Percentiles rank a stretch among this genome's conserved stretches.
Evolutionary conservation across 805 yeast genomes (phyloP).

Genomic region (Cyberlindnera japonica): DNA sequence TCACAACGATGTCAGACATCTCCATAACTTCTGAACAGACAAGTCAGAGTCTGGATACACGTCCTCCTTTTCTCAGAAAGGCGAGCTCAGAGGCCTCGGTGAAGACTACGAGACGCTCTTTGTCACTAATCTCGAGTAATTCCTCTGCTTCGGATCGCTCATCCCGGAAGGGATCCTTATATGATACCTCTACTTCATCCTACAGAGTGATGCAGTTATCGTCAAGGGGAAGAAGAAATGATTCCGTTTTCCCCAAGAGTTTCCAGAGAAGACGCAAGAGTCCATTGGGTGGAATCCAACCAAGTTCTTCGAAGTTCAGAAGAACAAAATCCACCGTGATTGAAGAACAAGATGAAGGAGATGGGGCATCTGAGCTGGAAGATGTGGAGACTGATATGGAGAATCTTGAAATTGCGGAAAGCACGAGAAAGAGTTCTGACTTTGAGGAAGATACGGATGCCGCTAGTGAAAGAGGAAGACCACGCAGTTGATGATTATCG

Average conservation of each 20-base stretch:
- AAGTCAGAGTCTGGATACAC: slow-evolving; percentile 10
- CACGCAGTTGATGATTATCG: slow-evolving; percentile 2
- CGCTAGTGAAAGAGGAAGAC: slow-evolving; percentile 19
- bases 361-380: slow-evolving; percentile 10
- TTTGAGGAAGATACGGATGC: slow-evolving; percentile 22
- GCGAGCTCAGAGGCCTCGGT: slow-evolving; percentile 23
- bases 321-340: slow-evolving; percentile 18
- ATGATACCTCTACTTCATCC: slow-evolving; percentile 34
- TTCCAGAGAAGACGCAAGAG: slow-evolving; percentile 25
- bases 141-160: slow-evolving; percentile 31
- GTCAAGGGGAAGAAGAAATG: slow-evolving; percentile 20
- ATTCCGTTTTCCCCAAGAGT: slow-evolving; percentile 23
- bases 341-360: slow-evolving; percentile 25
- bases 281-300: slow-evolving; percentile 25
- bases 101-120: slow-evolving; percentile 28
- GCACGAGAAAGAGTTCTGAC: slow-evolving; percentile 25
- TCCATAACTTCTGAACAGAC: slow-evolving; percentile 31
- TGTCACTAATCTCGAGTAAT: slow-evolving; percentile 6
- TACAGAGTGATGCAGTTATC: slow-evolving; percentile 20
- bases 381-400: slow-evolving; percentile 24
- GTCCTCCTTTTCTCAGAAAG: slow-evolving; percentile 23
- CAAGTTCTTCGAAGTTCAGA: slow-evolving; percentile 21
- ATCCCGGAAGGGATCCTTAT: slow-evolving; percentile 37
- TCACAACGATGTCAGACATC: slow-evolving; percentile 49
- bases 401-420: slow-evolving; percentile 18